A percentile compares a stretch with the other conserved stretches of the same genome.
Conservation (phyloP, 257 asterid genomes). For the Solanum pennellii region DNA sequence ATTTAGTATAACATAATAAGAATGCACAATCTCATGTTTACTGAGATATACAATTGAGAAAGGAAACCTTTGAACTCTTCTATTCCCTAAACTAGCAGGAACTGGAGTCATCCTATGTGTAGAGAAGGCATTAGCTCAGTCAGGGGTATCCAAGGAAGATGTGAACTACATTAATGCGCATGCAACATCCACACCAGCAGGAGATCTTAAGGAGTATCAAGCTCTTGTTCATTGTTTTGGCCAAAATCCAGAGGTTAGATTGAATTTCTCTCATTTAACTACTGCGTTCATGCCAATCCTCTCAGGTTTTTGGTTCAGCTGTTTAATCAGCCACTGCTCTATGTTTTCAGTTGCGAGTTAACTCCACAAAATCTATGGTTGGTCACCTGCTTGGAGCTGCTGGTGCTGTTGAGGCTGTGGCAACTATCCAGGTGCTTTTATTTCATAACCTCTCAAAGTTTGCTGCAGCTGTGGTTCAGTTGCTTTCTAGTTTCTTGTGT, state of each 20-base stretch:
- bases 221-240: constrained; percentile 85
- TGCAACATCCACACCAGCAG: constrained; percentile 96
- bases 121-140: constrained; percentile 92
- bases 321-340: not conserved
- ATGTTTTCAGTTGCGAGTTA: constrained; percentile 66
- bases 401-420: constrained; percentile 97
- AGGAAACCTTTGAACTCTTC: constrained; percentile 3
- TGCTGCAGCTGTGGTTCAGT: not conserved
- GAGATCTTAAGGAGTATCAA: constrained; percentile 85
- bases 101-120: constrained; percentile 79
- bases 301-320: not conserved
- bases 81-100: constrained; percentile 38
- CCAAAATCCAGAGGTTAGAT: constrained; percentile 73
- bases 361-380: constrained; percentile 94
- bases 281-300: not conserved
- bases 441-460: not conserved
- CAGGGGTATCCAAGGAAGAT: constrained; percentile 81
- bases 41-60: not conserved
- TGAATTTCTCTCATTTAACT: not conserved
- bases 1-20: not conserved
- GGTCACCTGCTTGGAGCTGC: constrained; percentile 99
- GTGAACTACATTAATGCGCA: constrained; percentile 95
- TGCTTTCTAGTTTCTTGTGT: not conserved
- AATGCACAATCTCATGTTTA: not conserved
- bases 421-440: constrained; percentile 70